phyloP scores from a whole-genome alignment of 345 rosid genomes.

The Salix caprea region DNA sequence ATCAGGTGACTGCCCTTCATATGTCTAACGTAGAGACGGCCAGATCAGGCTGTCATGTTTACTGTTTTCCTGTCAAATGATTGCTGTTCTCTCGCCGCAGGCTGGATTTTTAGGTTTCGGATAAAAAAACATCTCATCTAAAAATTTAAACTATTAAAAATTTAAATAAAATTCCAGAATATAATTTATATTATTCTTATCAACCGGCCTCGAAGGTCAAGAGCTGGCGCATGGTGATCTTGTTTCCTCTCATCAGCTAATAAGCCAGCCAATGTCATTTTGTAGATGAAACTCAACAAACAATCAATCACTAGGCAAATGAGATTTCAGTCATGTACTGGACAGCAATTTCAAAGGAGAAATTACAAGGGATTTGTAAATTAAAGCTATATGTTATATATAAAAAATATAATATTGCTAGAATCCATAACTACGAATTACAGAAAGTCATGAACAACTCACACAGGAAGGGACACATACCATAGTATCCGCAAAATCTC shows the following conservation, averaged over 20 bases:
- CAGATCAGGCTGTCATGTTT: not conserved
- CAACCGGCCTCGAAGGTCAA: too few relatives aligned
- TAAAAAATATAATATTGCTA: not conserved
- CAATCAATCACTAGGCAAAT: not conserved
- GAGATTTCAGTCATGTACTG: not conserved
- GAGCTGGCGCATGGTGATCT: not conserved
- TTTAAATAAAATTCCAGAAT: too few relatives aligned
- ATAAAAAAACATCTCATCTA: too few relatives aligned
- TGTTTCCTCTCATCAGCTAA: not conserved
- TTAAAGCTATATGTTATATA: not conserved
- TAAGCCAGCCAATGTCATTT: not conserved
- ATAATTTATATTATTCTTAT: too few relatives aligned
- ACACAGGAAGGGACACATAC: not conserved
- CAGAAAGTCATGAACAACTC: slow-evolving; percentile 3
- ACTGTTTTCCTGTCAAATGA: not conserved
- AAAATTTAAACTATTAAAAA: too few relatives aligned
- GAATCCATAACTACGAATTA: not conserved
- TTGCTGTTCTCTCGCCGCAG: not conserved
- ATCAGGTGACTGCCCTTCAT: not conserved
- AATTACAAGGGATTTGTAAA: not conserved
- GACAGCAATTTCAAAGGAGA: not conserved
- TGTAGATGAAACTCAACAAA: not conserved
- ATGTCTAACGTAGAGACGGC: not conserved
- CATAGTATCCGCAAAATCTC: not conserved
- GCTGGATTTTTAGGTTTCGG: not conserved